phyloP scores from a whole-genome alignment of 371 early-diverging fungal genomes.

The Enteropsectra breve region DNA sequence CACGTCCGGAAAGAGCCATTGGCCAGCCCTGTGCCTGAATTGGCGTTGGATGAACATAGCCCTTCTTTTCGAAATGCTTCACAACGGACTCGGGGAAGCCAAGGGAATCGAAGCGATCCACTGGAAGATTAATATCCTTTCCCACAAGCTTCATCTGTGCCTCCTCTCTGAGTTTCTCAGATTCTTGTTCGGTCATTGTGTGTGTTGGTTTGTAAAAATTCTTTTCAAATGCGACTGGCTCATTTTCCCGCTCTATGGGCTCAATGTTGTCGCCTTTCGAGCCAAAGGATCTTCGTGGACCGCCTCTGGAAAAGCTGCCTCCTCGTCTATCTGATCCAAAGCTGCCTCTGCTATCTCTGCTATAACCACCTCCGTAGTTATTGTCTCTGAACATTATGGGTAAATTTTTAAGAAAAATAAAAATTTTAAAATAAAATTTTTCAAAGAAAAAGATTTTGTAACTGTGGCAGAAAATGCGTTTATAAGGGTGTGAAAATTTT shows the following conservation, averaged over 20 bases:
- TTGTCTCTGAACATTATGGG: slow-evolving; percentile 8
- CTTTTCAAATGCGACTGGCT: slow-evolving; percentile 66
- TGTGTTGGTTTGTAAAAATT: slow-evolving; percentile 63
- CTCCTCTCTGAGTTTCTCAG: slow-evolving; percentile 61
- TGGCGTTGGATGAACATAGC: slow-evolving; percentile 85
- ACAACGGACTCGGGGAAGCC: slow-evolving; percentile 69
- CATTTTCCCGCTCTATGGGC: neutral
- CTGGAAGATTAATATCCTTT: slow-evolving; percentile 63
- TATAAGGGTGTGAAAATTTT: no score
- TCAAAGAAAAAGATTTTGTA: neutral
- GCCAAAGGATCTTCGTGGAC: neutral
- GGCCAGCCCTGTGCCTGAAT: slow-evolving; percentile 99
- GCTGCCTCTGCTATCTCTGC: neutral
- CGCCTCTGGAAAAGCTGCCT: neutral
- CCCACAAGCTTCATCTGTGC: slow-evolving; percentile 63
- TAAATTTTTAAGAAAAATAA: slow-evolving; percentile 20
- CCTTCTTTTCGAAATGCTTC: slow-evolving; percentile 67
- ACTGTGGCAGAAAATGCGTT: no score
- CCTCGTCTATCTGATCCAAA: slow-evolving; percentile 18
- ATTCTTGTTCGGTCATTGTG: slow-evolving; percentile 59
- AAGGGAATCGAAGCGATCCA: slow-evolving; percentile 69
- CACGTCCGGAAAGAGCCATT: slow-evolving; percentile 88
- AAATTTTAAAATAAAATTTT: slow-evolving; percentile 22
- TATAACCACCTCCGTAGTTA: neutral
- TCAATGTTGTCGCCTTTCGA: slow-evolving; percentile 1